These are phyloP conservation scores for Strobilomyces echinocephalus DNA, from an alignment of 768 basidiomycete genomes.

Conservation along the genomic window DNA sequence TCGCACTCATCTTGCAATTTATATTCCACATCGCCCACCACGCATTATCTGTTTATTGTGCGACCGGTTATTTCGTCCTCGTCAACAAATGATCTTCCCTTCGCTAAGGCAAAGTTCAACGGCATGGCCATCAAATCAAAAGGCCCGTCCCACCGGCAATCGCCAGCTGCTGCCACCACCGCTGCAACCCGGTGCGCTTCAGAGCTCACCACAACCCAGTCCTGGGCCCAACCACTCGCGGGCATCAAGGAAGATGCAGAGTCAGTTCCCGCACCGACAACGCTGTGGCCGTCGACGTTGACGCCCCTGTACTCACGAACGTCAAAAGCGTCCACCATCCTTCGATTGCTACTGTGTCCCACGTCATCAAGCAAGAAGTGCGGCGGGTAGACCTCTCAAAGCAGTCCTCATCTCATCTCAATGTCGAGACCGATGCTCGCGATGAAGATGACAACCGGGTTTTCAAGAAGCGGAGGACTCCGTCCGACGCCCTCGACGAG, in stretches of 20 bases:
- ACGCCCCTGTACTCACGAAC: constrained; percentile 18
- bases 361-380: constrained; percentile 27
- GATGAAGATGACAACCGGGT: constrained; percentile 55
- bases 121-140: constrained; percentile 60
- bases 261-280: constrained; percentile 39
- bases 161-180: constrained; percentile 53
- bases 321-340: constrained; percentile 27
- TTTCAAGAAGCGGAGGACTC: constrained; percentile 73
- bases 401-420: constrained; percentile 31
- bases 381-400: constrained; percentile 25
- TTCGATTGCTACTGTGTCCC: constrained; percentile 14
- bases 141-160: constrained; percentile 20
- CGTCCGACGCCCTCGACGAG: constrained; percentile 52
- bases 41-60: constrained; percentile 27
- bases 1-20: constrained; percentile 22
- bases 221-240: constrained; percentile 22
- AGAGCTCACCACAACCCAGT: constrained; percentile 23
- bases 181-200: constrained; percentile 39
- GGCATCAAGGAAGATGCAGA: constrained; percentile 27
- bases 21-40: constrained; percentile 8
- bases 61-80: constrained; percentile 16
- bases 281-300: constrained; percentile 48
- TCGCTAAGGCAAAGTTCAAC: constrained; percentile 50
- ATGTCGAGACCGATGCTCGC: constrained; percentile 34
- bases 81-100: constrained; percentile 32